Evolutionary conservation across 352 stramenopile genomes (phyloP).

Genomic region (Phytophthora agathidicida): DNA sequence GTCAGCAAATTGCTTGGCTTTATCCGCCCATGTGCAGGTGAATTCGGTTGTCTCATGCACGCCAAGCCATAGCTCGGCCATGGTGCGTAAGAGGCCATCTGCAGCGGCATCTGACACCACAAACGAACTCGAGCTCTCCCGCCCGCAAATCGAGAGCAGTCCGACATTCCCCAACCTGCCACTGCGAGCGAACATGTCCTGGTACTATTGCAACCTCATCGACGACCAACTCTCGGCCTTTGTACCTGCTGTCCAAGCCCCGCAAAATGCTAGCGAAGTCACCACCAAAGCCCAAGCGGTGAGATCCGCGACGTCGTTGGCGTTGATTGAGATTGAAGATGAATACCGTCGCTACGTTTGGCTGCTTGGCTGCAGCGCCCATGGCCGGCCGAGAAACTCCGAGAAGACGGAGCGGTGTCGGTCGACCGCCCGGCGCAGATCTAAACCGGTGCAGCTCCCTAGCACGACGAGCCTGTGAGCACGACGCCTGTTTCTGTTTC

Average conservation of each 20-base stretch:
- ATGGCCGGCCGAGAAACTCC: too few species aligned
- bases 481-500: too few species aligned
- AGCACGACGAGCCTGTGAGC: too few species aligned
- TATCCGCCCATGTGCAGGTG: slow-evolving; percentile 22
- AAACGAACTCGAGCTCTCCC: slow-evolving; percentile 31
- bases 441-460: too few species aligned
- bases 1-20: too few species aligned
- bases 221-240: slow-evolving; percentile 3
- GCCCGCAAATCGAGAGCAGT: slow-evolving; percentile 11
- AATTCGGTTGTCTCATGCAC: slow-evolving; percentile 16
- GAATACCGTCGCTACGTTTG: too few species aligned
- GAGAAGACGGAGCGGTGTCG: too few species aligned
- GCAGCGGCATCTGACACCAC: slow-evolving; percentile 8
- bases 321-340: slow-evolving; percentile 6
- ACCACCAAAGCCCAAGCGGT: background rate
- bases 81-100: slow-evolving; percentile 9
- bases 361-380: too few species aligned
- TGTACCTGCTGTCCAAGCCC: slow-evolving; percentile 16
- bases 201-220: slow-evolving; percentile 38
- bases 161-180: slow-evolving; percentile 17
- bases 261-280: slow-evolving; percentile 10
- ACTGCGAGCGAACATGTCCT: slow-evolving; percentile 24
- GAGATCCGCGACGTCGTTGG: background rate
- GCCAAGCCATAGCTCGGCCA: slow-evolving; percentile 3
- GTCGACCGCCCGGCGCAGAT: too few species aligned